Evolutionary conservation across 768 basidiomycete genomes (phyloP), one percentile per base, ranked within the genome.

Genomic region (Suillus tomentosus): DNA sequence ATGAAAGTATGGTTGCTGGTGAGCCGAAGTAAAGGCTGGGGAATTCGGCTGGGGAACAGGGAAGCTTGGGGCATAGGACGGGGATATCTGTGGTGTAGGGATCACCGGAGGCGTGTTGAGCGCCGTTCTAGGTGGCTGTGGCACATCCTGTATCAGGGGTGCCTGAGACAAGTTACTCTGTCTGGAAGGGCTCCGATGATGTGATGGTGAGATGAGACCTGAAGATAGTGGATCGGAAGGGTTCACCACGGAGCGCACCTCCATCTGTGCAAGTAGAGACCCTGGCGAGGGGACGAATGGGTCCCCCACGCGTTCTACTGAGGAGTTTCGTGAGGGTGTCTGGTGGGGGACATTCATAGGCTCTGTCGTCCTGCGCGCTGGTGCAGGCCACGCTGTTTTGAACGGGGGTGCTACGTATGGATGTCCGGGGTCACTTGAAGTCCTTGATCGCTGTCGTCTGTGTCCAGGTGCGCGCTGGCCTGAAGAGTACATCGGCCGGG

Each of bases 361-460:
- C 22, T 68, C 73, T 8, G 67, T 68, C 22, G 56, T 24, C 13
- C 68, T 73, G 24, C 72, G 74, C 3, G 67, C 68, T 7, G 74
- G 74, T 6, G 68, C 55, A 34, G 74, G 74, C 67, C 74, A 64
- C 19, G n/a, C 66, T 22, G 68, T 45, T 59, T 65, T 65, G 61
- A 74, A 70, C 0, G 74, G 75, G 8, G 69, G 72, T 14, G 59
- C 47, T 36, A 68, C 65, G 51, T 67, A 66, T 1, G 64, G 17
- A 31, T 71, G 67, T 34, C 67, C 72, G 39, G 74, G 70, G 61
- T 75, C 74, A 54, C 72, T 71, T 2, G 65, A 65, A 24, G 68
- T 15, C 43, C 66, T 66, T 36, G 64, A 69, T 37, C 65, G 65
- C 0, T 64, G 67, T 39, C 61, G 65, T 19, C 71, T 57, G 51